Percentiles rank a stretch among this genome's conserved stretches.
These are phyloP conservation scores for Nitzschia putrida DNA, from an alignment of 108 stramenopile species.

Conservation along the genomic window DNA sequence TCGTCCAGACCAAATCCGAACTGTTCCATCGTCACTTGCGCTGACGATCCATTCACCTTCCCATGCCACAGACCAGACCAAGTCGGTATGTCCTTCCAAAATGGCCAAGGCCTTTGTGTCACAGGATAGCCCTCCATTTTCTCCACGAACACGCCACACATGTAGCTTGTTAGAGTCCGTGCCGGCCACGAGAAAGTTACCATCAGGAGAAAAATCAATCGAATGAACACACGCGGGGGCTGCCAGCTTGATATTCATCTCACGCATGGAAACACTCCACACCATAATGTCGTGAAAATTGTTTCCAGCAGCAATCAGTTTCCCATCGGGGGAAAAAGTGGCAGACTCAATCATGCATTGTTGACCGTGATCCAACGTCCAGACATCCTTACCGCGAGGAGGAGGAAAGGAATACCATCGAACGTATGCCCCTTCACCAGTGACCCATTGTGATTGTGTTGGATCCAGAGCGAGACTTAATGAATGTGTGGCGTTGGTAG, in stretches of 20 bases:
- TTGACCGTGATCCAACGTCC: slow-evolving; percentile 11
- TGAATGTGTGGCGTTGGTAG: slow-evolving; percentile 11
- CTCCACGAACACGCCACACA: slow-evolving; percentile 1
- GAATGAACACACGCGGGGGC: slow-evolving; percentile 6
- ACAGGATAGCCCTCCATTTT: too few relatives aligned
- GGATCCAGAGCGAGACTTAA: slow-evolving; percentile 1
- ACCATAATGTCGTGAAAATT: slow-evolving; percentile 6
- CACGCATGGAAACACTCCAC: slow-evolving; percentile 1
- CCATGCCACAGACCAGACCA: slow-evolving; percentile 19
- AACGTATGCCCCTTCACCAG: slow-evolving; percentile 15
- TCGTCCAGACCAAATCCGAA: slow-evolving; percentile 2
- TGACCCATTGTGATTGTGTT: neutral
- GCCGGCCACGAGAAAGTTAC: slow-evolving; percentile 11
- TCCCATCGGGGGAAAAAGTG: slow-evolving; percentile 17
- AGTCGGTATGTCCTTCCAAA: slow-evolving; percentile 7
- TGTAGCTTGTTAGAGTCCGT: slow-evolving; percentile 8
- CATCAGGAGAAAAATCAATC: slow-evolving; percentile 14
- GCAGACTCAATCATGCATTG: slow-evolving; percentile 5
- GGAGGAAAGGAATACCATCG: neutral
- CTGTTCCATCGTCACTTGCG: slow-evolving; percentile 17
- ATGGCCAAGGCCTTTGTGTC: neutral
- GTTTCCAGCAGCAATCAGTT: slow-evolving; percentile 12
- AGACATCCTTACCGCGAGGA: slow-evolving; percentile 6
- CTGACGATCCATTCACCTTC: slow-evolving; percentile 8
- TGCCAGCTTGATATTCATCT: neutral